phyloP scores from a whole-genome alignment of 257 asterid genomes.

The Mentha longifolia region DNA sequence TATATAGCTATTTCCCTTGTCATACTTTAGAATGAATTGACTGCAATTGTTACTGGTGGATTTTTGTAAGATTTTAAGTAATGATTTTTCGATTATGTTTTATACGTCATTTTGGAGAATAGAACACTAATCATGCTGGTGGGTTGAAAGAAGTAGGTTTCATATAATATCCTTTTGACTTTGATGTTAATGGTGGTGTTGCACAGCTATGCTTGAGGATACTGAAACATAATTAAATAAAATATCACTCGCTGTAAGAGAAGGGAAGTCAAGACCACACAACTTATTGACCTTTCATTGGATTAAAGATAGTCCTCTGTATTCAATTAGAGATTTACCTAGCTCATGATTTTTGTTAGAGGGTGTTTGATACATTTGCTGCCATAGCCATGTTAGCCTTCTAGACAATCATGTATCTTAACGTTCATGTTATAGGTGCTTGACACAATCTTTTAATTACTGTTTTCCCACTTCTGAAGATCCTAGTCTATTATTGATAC shows the following conservation, averaged over 20 bases:
- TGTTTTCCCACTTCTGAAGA: constrained; percentile 12
- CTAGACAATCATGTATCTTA: constrained; percentile 7
- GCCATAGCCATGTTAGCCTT: constrained; percentile 7
- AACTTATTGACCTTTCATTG: constrained; percentile 20
- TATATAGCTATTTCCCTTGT: constrained; percentile 24
- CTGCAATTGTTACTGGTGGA: constrained; percentile 19
- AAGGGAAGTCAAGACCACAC: not conserved
- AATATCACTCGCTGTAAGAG: not conserved
- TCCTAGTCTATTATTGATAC: constrained; percentile 4
- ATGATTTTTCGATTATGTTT: not conserved
- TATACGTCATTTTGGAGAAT: constrained; percentile 22
- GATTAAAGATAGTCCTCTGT: not conserved
- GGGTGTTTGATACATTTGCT: constrained; percentile 4
- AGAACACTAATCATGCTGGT: constrained; percentile 1
- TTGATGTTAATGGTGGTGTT: constrained; percentile 21
- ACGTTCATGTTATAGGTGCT: constrained; percentile 14
- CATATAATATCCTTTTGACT: not conserved
- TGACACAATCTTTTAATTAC: constrained; percentile 16
- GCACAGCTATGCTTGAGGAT: constrained; percentile 8
- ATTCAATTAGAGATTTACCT: not conserved
- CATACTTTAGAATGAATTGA: constrained; percentile 12
- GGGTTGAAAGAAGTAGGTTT: not conserved
- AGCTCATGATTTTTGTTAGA: not conserved
- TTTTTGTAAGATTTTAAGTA: constrained; percentile 24
- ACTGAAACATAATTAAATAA: constrained; percentile 13